A percentile compares a stretch with the other conserved stretches of the same genome.
Conservation (phyloP, 352 stramenopile genomes). For the Pythium plurisporium region DNA sequence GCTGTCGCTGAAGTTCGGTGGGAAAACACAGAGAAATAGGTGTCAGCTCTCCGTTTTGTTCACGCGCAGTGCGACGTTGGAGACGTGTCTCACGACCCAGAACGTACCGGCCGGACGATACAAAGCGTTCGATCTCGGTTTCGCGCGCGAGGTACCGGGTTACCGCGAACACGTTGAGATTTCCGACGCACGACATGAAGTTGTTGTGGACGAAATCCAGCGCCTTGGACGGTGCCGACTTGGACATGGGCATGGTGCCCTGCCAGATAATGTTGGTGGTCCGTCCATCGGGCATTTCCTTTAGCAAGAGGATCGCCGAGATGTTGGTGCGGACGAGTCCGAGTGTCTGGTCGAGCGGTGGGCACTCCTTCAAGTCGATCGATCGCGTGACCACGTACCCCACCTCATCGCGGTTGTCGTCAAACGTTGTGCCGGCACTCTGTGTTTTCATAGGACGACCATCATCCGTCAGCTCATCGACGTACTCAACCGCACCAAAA, state of each 20-base stretch:
- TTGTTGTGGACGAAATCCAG: slow-evolving; percentile 18
- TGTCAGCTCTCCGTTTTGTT: not conserved
- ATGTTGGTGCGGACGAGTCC: slow-evolving; percentile 49
- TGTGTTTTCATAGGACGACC: slow-evolving; percentile 7
- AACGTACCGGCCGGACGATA: slow-evolving; percentile 28
- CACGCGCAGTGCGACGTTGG: too few relatives aligned
- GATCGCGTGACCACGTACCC: slow-evolving; percentile 59
- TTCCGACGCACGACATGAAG: slow-evolving; percentile 51
- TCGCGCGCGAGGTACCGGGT: slow-evolving; percentile 57
- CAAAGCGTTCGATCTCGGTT: slow-evolving; percentile 41
- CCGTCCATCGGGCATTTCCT: slow-evolving; percentile 33
- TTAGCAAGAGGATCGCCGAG: slow-evolving; percentile 57
- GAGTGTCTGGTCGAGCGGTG: slow-evolving; percentile 41
- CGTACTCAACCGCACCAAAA: too few relatives aligned
- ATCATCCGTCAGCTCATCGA: too few relatives aligned
- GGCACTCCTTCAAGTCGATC: slow-evolving; percentile 49
- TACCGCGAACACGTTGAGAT: slow-evolving; percentile 57
- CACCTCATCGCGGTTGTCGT: slow-evolving; percentile 39
- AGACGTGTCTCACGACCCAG: not conserved
- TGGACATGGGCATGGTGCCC: slow-evolving; percentile 36
- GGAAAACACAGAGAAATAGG: not conserved
- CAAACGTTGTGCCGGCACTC: slow-evolving; percentile 43
- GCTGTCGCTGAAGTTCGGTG: slow-evolving; percentile 30
- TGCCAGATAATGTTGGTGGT: slow-evolving; percentile 55
- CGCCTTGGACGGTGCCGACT: slow-evolving; percentile 32